A percentile compares a stretch with the other conserved stretches of the same genome.
Conservation (phyloP, 805 yeast species). For the Candida mattraensis region DNA sequence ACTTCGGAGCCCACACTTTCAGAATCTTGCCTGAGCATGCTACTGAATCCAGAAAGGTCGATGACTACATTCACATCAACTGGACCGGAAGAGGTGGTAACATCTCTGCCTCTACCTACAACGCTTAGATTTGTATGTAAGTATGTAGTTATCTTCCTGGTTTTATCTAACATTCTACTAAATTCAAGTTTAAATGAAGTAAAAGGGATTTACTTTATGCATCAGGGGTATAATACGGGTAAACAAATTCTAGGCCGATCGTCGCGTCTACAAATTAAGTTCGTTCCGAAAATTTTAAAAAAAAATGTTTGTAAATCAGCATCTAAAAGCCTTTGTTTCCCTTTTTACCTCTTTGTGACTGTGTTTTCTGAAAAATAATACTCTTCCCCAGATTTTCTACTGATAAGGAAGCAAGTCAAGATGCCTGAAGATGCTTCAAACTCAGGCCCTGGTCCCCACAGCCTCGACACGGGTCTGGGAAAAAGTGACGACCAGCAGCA, state of each 20-base stretch:
- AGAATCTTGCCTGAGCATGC: constrained; percentile 87
- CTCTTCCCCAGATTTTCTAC: constrained; percentile 23
- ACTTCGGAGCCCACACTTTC: constrained; percentile 99
- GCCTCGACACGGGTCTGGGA: constrained; percentile 2
- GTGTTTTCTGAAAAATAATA: constrained; percentile 22
- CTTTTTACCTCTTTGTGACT: constrained; percentile 21
- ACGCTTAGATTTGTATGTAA: constrained; percentile 56
- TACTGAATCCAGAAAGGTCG: constrained; percentile 72
- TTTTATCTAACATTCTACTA: background rate
- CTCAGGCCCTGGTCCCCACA: background rate
- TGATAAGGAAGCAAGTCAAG: constrained; percentile 17
- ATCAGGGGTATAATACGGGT: no score
- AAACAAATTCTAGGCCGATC: no score
- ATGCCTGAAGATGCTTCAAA: constrained; percentile 7
- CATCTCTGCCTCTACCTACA: constrained; percentile 91
- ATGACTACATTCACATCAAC: constrained; percentile 88
- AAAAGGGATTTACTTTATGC: no score
- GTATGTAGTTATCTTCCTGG: background rate
- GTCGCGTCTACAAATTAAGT: background rate
- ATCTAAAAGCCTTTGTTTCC: constrained; percentile 8
- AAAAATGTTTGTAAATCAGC: constrained; percentile 1
- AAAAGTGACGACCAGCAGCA: constrained; percentile 9
- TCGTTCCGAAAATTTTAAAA: constrained; percentile 4
- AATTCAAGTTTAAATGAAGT: background rate
- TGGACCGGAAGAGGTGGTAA: constrained; percentile 99